Evolutionary conservation across 768 basidiomycete genomes (phyloP).

Genomic region (Serendipita sp.): DNA sequence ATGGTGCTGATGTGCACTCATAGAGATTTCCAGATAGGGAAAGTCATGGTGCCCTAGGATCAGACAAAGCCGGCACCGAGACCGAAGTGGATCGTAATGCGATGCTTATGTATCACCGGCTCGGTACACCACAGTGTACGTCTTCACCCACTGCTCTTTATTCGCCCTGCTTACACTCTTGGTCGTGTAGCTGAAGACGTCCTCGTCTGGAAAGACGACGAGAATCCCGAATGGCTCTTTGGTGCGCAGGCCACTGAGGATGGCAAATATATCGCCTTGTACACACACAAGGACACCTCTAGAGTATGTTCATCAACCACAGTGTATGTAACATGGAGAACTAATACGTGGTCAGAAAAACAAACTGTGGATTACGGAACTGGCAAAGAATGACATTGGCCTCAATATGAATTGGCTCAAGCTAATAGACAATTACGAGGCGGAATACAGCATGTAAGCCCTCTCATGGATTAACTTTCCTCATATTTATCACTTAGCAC

Average conservation of each 20-base stretch:
- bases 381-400: constrained; percentile 41
- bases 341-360: constrained; percentile 36
- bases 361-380: constrained; percentile 55
- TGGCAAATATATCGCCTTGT: constrained; percentile 44
- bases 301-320: constrained; percentile 26
- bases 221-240: constrained; percentile 54
- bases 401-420: constrained; percentile 57
- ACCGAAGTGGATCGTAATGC: constrained; percentile 49
- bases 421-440: constrained; percentile 49
- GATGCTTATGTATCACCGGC: constrained; percentile 57
- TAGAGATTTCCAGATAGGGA: constrained; percentile 42
- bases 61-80: constrained; percentile 40
- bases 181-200: constrained; percentile 41
- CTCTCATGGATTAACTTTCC: not conserved
- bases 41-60: constrained; percentile 28
- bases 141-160: not conserved
- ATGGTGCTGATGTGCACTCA: not conserved
- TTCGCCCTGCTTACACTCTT: not conserved
- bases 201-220: constrained; percentile 45
- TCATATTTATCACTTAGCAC: not conserved
- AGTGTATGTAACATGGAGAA: not conserved
- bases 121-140: constrained; percentile 55
- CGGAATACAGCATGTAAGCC: constrained; percentile 46
- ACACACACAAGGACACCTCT: constrained; percentile 42
- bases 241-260: constrained; percentile 36